Evolutionary conservation across 2,329 filamentous ascomycete species (phyloP).

Genomic region (Anthostomella pinea): DNA sequence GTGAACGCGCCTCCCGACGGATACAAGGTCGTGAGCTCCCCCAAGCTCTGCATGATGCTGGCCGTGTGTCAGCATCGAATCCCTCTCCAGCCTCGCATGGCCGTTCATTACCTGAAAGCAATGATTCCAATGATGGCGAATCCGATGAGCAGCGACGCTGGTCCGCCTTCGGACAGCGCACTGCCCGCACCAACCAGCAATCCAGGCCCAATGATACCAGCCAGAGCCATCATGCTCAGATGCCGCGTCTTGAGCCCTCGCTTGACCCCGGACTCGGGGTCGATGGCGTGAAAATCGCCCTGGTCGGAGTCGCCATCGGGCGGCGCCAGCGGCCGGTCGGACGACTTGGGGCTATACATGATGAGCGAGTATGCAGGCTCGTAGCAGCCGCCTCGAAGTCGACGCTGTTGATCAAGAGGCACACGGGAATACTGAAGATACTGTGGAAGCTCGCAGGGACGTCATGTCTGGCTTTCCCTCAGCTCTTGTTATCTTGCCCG

Average conservation of each 20-base stretch:
- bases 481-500: too few relatives aligned
- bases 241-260: slow-evolving; percentile 64
- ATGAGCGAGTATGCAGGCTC: background rate
- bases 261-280: slow-evolving; percentile 64
- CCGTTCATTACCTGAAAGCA: slow-evolving; percentile 41
- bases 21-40: slow-evolving; percentile 71
- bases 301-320: slow-evolving; percentile 13
- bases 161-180: slow-evolving; percentile 65
- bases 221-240: slow-evolving; percentile 63
- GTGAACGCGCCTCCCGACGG: slow-evolving; percentile 70
- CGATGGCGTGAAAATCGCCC: slow-evolving; percentile 44
- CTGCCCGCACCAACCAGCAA: slow-evolving; percentile 70
- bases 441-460: too few relatives aligned
- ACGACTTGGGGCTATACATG: slow-evolving; percentile 11
- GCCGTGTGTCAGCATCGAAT: slow-evolving; percentile 20
- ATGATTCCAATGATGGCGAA: slow-evolving; percentile 71
- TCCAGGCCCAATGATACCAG: slow-evolving; percentile 65
- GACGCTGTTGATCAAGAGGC: too few relatives aligned
- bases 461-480: too few relatives aligned
- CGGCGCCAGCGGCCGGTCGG: slow-evolving; percentile 8
- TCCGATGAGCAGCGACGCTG: slow-evolving; percentile 69
- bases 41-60: slow-evolving; percentile 69
- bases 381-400: too few relatives aligned
- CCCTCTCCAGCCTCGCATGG: slow-evolving; percentile 22
- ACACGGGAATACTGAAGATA: too few relatives aligned